Base-by-base conservation (phyloP, 2,329 filamentous ascomycete species). In the Shiraia sp. region DNA sequence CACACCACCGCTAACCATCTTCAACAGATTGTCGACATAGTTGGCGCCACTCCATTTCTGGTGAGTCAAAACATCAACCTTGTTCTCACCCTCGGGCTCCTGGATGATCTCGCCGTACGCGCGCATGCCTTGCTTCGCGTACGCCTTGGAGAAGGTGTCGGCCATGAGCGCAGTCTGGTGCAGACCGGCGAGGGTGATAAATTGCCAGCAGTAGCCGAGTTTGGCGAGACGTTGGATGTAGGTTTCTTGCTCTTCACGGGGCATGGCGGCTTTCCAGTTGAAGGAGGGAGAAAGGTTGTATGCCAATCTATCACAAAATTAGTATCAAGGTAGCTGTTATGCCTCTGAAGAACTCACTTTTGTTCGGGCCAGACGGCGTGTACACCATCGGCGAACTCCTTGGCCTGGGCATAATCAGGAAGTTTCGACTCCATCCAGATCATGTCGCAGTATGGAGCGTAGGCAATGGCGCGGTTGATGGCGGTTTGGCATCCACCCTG, bases 341-440 rank as follows among this genome's bases (percentile, higher is more conserved):
- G 12, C 32, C 19, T 31, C 38, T 37, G 26, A 6, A 19, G 36
- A 77, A 47, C 85, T 73, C 72, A 92, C 88, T 99, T 99, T 73
- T 96, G 89, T 75, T 99, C 88, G 1, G 93, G 93, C 83, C 87
- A 96, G 8, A 90, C 89, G 42, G 90, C 87, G 72, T 97, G 93
- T 28, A 99, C 92, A 35, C 93, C 92, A 30, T 88, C 80, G 23
- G 93, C 91, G 60, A 99, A 99, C 66, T 96, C 87, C 76, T 90
- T 82, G 16, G 93, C 93, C 76, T 97, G 93, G 35, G 79, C 79
- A 70, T 79, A 97, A 70, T 97, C 92, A 32, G 93, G 93, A 55
- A 96, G 79, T 76, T 96, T 96, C 76, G 87, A 92, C 81, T 99
- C 93, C 93, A 99, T 99, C 93, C 93, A 99, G 72, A 99, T 95